phyloP scores from a whole-genome alignment of 495 filamentous ascomycete species.

The Penicillium coprophilum region DNA sequence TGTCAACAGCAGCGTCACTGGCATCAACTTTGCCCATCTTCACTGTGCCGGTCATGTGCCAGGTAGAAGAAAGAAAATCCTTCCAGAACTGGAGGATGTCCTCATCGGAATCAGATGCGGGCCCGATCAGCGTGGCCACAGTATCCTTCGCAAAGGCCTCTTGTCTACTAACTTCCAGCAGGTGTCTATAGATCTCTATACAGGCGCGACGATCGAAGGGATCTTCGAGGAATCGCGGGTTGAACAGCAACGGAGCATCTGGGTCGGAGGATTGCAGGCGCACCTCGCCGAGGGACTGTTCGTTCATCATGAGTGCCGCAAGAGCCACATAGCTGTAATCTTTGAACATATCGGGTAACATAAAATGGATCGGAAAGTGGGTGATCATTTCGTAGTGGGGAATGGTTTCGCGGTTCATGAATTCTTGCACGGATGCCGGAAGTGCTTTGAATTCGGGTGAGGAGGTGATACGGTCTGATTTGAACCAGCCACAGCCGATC shows the following conservation, averaged over 20 bases:
- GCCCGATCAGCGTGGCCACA: constrained; percentile 39
- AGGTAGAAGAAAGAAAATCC: constrained; percentile 33
- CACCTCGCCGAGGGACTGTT: constrained; percentile 49
- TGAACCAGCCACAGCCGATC: constrained; percentile 54
- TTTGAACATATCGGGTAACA: constrained; percentile 25
- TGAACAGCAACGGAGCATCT: constrained; percentile 51
- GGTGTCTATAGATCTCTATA: constrained; percentile 52
- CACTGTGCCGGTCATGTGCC: constrained; percentile 61
- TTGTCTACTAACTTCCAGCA: constrained; percentile 42
- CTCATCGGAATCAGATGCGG: constrained; percentile 54
- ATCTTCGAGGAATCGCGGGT: constrained; percentile 56
- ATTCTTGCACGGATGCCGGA: constrained; percentile 35
- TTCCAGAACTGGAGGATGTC: constrained; percentile 53
- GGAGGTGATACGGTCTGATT: constrained; percentile 39
- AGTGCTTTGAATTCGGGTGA: constrained; percentile 48
- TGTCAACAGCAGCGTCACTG: constrained; percentile 54
- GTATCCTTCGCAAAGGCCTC: constrained; percentile 49
- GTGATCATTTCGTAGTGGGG: constrained; percentile 49
- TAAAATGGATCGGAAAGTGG: constrained; percentile 31
- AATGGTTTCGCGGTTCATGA: constrained; percentile 44
- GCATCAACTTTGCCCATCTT: constrained; percentile 59
- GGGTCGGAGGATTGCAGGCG: constrained; percentile 57
- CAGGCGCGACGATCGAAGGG: constrained; percentile 57
- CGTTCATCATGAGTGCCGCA: constrained; percentile 38
- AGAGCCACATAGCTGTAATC: constrained; percentile 36